These are phyloP conservation scores for Ceratocystis ficicola DNA, from an alignment of 2,329 filamentous ascomycete genomes.

Conservation along the genomic window DNA sequence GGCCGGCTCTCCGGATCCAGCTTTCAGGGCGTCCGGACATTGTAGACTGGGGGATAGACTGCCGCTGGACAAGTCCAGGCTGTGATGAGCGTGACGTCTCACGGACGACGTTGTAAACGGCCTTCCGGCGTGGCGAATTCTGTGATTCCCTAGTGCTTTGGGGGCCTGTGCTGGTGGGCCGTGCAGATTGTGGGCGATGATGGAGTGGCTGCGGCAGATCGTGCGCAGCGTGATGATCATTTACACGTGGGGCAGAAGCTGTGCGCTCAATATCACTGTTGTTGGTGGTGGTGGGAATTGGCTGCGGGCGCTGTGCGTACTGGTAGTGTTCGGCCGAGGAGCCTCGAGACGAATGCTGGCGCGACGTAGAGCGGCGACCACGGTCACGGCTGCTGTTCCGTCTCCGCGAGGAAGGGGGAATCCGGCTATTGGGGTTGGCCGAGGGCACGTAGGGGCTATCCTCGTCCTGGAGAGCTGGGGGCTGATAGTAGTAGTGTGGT, in stretches of 20 bases:
- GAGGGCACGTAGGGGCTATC: background rate
- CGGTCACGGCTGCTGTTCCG: background rate
- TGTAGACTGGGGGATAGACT: background rate
- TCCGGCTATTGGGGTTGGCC: background rate
- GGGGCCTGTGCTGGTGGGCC: background rate
- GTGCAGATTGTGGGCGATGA: background rate
- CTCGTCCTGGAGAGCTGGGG: background rate
- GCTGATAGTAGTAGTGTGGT: background rate
- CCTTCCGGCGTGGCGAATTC: background rate
- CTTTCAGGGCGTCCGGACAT: background rate
- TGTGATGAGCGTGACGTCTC: background rate
- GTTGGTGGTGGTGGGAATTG: background rate
- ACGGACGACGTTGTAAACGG: background rate
- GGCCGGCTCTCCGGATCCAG: constrained; percentile 27
- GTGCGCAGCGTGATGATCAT: background rate
- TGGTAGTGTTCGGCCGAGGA: background rate
- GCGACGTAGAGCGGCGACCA: background rate
- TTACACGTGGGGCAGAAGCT: background rate
- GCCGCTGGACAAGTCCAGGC: background rate
- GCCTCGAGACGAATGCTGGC: background rate
- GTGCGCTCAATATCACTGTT: background rate
- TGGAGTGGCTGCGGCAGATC: background rate
- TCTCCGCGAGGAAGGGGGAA: background rate
- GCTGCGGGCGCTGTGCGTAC: background rate
- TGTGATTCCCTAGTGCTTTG: background rate